phyloP scores from a whole-genome alignment of 371 early-diverging fungal genomes.

The Syncephalastrum racemosum region DNA sequence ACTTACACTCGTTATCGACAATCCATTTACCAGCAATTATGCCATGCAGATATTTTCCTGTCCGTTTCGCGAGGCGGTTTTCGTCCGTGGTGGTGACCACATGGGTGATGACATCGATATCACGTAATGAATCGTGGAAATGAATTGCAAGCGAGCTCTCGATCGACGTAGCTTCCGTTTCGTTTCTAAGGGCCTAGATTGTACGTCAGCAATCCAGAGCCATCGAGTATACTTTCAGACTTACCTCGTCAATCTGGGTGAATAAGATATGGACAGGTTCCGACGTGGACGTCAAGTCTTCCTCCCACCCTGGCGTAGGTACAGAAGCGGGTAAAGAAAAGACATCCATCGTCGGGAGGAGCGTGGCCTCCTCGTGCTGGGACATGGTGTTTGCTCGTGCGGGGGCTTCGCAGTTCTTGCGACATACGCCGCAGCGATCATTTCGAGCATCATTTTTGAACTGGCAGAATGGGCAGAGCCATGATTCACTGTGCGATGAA shows the following conservation, averaged over 20 bases:
- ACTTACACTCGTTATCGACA: constrained; percentile 34
- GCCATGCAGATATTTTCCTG: constrained; percentile 39
- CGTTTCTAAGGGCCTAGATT: background rate
- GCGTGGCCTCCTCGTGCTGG: too few species aligned
- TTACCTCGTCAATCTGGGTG: constrained; percentile 9
- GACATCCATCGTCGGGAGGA: too few species aligned
- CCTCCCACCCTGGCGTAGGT: too few species aligned
- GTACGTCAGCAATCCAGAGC: background rate
- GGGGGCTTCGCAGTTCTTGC: too few species aligned
- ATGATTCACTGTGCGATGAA: too few species aligned
- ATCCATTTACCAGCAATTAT: constrained; percentile 43
- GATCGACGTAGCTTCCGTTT: too few species aligned
- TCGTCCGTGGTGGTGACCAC: constrained; percentile 32
- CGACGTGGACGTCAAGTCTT: background rate
- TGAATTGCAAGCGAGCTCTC: background rate
- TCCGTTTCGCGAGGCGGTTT: constrained; percentile 25
- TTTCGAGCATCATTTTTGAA: too few species aligned
- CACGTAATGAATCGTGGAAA: constrained; percentile 2
- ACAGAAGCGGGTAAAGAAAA: too few species aligned
- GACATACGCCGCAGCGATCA: too few species aligned
- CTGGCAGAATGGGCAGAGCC: too few species aligned
- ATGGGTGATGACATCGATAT: constrained; percentile 31
- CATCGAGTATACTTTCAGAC: background rate
- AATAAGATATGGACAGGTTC: constrained; percentile 8
- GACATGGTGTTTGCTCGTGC: too few species aligned